Evolutionary conservation across 495 filamentous ascomycete genomes (phyloP), one percentile per base, ranked within the genome.

Genomic region (Hyaloscypha bicolor): DNA sequence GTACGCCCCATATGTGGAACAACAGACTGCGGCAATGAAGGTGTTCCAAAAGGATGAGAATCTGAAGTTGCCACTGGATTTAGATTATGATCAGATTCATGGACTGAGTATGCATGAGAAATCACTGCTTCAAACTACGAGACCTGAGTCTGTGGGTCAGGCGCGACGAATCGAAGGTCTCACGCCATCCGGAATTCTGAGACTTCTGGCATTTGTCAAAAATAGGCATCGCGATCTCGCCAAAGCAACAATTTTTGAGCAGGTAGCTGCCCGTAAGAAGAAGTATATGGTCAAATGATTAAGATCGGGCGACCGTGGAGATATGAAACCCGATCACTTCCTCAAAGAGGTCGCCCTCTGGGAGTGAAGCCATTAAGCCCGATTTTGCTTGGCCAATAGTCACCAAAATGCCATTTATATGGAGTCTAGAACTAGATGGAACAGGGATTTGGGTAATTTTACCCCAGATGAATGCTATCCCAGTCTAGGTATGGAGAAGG

Each of bases 131-230:
- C 79, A 85, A 37, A 79, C 79, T 29, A 87, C 92, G 11, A 77
- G 87, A 51, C 95, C 95, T 6, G 91, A 93, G 73, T 94, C 84
- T 59, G 78, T 99, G 30, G 96, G 93, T 3, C 94, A 96, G 87
- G 94, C 94, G 21, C 79, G 93, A 59, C 79, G 96, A 11, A 86
- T 97, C 60, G 95, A 99, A 76, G 94, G 95, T 2, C 77, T 88
- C 9, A 91, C 89, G 35, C 87, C 89, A 0, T 79, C 81, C 4
- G 89, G 86, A 0, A 82, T 83, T 33, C 68, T 91, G 62, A 76
- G 79, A 59, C 66, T 92, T 66, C 73, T 91, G n/a, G 76, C 74
- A 45, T 82, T 82, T 72, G 85, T 87, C 64, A 75, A 68, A 31
- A 66, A 53, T 22, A 45, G 35, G n/a, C 55, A 33, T 21, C 63